Evolutionary conservation across 1,139 yeast genomes (phyloP).

Genomic region (Suhomyces kunorum): DNA sequence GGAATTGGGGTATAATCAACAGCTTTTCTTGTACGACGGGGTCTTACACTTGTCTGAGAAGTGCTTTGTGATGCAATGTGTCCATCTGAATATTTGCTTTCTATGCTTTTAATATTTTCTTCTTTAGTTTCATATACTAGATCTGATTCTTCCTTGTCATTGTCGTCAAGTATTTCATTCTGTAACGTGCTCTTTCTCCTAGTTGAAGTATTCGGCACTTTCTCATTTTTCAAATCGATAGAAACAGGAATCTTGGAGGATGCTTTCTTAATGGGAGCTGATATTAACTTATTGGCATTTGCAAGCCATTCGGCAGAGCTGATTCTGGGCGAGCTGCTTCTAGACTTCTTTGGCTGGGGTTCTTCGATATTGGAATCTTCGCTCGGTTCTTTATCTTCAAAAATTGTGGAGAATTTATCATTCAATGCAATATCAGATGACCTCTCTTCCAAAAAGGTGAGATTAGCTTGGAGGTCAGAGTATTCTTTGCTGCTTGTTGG

Average conservation of each 20-base stretch:
- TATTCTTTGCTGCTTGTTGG: background rate
- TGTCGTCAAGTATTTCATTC: background rate
- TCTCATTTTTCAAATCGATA: no score
- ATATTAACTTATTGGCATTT: slow-evolving; percentile 7
- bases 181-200: background rate
- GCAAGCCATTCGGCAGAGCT: slow-evolving; percentile 8
- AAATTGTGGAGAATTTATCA: slow-evolving; percentile 16
- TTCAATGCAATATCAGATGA: slow-evolving; percentile 7
- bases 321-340: background rate
- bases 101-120: background rate
- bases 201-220: no score
- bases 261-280: slow-evolving; percentile 3
- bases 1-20: slow-evolving; percentile 74
- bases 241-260: background rate
- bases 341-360: background rate
- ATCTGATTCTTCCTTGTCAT: background rate
- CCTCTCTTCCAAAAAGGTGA: slow-evolving; percentile 14
- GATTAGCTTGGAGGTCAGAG: slow-evolving; percentile 5
- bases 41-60: background rate
- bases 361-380: slow-evolving; percentile 1
- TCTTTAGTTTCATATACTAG: background rate
- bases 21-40: slow-evolving; percentile 19
- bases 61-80: background rate
- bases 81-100: background rate
- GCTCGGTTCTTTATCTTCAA: slow-evolving; percentile 13